Evolutionary conservation across 2,329 filamentous ascomycete species (phyloP), one percentile per base, ranked within the genome.

Genomic region (Chaetomium globosum): DNA sequence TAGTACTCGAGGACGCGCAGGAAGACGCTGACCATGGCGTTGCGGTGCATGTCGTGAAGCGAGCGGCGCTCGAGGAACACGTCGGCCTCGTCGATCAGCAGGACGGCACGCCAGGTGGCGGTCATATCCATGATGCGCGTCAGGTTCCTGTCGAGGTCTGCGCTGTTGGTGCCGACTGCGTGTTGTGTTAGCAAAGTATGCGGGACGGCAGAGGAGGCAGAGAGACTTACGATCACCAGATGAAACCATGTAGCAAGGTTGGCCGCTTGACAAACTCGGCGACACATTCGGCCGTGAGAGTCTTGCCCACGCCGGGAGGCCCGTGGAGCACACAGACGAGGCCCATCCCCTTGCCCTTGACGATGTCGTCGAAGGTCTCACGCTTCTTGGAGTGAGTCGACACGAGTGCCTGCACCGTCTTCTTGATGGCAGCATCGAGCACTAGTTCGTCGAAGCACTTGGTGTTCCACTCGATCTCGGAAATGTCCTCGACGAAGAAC

Each of bases 21-120:
- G 52, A 79, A 78, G 0, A 78, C 76, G 6, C 76, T 77, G 0
- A 79, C 77, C 10, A 79, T 70, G 19, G 69, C 72, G 60, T 79
- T 80, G 4, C 77, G 70, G 61, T 73, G 70, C 19, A 79, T 69
- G 48, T 79, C 74, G 3, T 71, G 67, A 16, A 73, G 66, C 1
- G 72, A 72, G 28, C 78, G 67, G 36, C 74, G 69, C 59, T 76
- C 73, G 19, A 79, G 70, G 65, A 79, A 79, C 0, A 79, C 74
- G 61, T 79, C 78, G 2, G 77, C 77, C 63, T 79, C 78, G 64
- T 80, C 78, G 9, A 79, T 71, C 0, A 79, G 70, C 7, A 79
- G 65, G 2, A 78, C 74, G 26, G 74, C 75, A 43, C 73, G 72
- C 71, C 71, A 72, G 0, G 64, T 71, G 19, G 68, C 61, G 1